phyloP scores from a whole-genome alignment of 257 asterid genomes.

The Plantago elongata region DNA sequence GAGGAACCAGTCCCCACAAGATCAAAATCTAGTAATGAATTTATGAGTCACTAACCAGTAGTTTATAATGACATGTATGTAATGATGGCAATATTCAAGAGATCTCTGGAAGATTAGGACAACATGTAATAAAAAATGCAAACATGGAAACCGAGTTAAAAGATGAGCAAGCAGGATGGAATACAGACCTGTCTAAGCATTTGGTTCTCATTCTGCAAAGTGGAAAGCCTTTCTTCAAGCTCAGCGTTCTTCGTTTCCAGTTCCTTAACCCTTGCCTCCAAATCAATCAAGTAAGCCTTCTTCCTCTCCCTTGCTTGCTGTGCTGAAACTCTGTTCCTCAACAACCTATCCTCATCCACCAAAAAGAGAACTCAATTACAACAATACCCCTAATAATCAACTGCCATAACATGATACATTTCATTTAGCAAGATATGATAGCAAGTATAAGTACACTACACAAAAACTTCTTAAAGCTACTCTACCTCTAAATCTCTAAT shows the following conservation, averaged over 20 bases:
- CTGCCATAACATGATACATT: too few species aligned
- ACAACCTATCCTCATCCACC: slow-evolving; percentile 45
- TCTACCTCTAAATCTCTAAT: too few species aligned
- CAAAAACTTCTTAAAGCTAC: too few species aligned
- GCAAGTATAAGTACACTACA: too few species aligned
- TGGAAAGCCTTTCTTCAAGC: slow-evolving; percentile 90
- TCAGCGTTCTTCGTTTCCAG: slow-evolving; percentile 90
- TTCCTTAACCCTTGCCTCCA: slow-evolving; percentile 86
- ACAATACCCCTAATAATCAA: slow-evolving; percentile 15
- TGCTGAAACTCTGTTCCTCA: slow-evolving; percentile 98
- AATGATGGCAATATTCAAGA: neutral
- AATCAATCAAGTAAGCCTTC: slow-evolving; percentile 85
- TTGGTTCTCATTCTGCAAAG: slow-evolving; percentile 93
- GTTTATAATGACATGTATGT: neutral
- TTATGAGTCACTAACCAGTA: too few species aligned
- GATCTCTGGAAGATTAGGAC: neutral
- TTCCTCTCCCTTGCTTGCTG: slow-evolving; percentile 99
- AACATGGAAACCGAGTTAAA: neutral
- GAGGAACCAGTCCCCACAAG: neutral
- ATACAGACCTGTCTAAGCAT: slow-evolving; percentile 89
- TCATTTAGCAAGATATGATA: too few species aligned
- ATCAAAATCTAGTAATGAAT: neutral
- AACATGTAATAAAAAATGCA: too few species aligned
- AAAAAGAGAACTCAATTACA: slow-evolving; percentile 5
- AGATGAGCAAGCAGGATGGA: neutral